Evolutionary conservation across 345 rosid species (phyloP), one percentile per base, ranked within the genome.

Genomic region (Lepidium didymum): DNA sequence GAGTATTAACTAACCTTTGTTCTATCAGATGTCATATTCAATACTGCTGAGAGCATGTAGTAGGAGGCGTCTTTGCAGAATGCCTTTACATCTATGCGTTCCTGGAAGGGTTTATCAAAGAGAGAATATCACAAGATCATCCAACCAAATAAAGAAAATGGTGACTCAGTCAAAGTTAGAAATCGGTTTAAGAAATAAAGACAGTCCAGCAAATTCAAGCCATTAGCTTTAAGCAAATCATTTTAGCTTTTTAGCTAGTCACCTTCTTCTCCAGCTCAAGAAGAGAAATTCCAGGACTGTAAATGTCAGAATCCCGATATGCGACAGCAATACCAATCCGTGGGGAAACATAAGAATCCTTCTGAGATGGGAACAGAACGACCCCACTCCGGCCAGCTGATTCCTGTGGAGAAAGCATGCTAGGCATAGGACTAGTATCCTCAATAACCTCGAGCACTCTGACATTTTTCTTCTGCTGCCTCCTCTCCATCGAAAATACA

Each of bases 251-350:
- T 19, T 38, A 54, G 56, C 69, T 54, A 73, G 46, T 76, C 50
- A 94, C 99, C 97, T 94, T 91, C 77, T 94, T 91, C 83, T 94
- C 99, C 70, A 94, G 85, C 75, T 91, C 97, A 69, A 87, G 86
- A 64, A 94, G 96, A 78, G 99, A 86, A 77, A 94, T 85, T 70
- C 99, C 99, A 52, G 95, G 86, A 81, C 97, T 78, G 77, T 78
- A 94, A 54, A 78, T 79, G 53, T 91, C 91, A 75, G 96, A 91
- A 78, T 79, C 77, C 60, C 79, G 80, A 81, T 85, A 75, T 64
- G 97, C 96, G 68, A 94, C 87, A 67, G 92, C 82, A 67, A 94
- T 89, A 62, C 99, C 99, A 69, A 94, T 77, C 34, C 87, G 79
- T 51, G 87, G 81, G 33, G 94, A 85, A 23, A 80, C 82, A 79